A percentile compares a stretch with the other conserved stretches of the same genome.
phyloP scores from a whole-genome alignment of 2,329 filamentous ascomycete species.

The Diaporthe vexans region DNA sequence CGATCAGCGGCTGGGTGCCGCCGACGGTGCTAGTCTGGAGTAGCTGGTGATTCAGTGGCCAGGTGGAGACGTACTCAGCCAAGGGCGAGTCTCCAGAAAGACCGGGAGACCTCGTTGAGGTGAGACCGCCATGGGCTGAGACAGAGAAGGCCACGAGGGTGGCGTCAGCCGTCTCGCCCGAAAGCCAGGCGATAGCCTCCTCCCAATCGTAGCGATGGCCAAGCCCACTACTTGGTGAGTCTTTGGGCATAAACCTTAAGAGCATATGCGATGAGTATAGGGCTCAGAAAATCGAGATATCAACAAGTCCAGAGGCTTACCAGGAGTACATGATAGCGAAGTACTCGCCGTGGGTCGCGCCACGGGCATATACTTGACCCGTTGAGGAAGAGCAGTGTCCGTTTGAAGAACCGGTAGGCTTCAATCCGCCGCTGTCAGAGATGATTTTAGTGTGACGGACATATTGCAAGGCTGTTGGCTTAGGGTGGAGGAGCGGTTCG shows the following conservation, averaged over 20 bases:
- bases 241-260: constrained; percentile 59
- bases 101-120: constrained; percentile 40
- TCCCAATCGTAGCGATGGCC: constrained; percentile 60
- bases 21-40: constrained; percentile 54
- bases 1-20: constrained; percentile 56
- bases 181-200: constrained; percentile 51
- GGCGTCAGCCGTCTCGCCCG: constrained; percentile 46
- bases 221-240: constrained; percentile 52
- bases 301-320: background rate
- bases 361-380: constrained; percentile 57
- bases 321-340: constrained; percentile 58
- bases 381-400: constrained; percentile 52
- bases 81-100: constrained; percentile 45
- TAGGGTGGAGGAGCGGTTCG: constrained; percentile 38
- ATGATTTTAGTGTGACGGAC: background rate
- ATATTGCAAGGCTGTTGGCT: background rate
- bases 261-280: background rate
- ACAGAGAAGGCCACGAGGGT: constrained; percentile 54
- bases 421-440: constrained; percentile 51
- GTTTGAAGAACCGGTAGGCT: constrained; percentile 48
- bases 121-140: constrained; percentile 52
- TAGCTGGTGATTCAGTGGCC: constrained; percentile 53
- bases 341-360: constrained; percentile 46
- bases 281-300: background rate
- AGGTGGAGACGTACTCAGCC: constrained; percentile 52